These are phyloP conservation scores for Kwoniella shandongensis DNA, from an alignment of 768 basidiomycete species.

Conservation along the genomic window DNA sequence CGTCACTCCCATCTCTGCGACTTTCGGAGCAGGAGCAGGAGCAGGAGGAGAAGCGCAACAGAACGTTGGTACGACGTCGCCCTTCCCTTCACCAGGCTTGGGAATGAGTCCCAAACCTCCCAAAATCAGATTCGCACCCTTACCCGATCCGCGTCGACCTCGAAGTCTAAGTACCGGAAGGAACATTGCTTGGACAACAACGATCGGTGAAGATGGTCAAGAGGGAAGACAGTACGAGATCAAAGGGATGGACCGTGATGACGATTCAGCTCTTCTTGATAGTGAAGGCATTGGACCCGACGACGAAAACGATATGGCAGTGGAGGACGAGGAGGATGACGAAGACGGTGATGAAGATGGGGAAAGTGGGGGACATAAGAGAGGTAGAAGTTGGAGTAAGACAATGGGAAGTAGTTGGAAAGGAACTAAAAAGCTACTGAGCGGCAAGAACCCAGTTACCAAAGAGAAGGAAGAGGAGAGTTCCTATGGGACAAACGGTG, in stretches of 20 bases:
- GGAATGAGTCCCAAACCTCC: constrained; percentile 2
- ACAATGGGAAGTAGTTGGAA: constrained; percentile 44
- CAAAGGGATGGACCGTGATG: constrained; percentile 19
- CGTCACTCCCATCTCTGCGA: constrained; percentile 3
- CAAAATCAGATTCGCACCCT: constrained; percentile 76
- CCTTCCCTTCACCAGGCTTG: constrained; percentile 2
- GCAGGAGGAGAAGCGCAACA: too few relatives aligned
- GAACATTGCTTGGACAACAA: constrained; percentile 39
- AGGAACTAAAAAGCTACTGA: constrained; percentile 52
- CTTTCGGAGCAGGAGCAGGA: background rate
- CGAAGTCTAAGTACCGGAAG: constrained; percentile 42
- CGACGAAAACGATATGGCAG: constrained; percentile 28
- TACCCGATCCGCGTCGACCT: constrained; percentile 71
- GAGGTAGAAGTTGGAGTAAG: constrained; percentile 48
- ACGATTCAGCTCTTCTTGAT: too few relatives aligned
- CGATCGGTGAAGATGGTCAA: constrained; percentile 28
- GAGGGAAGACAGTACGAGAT: constrained; percentile 31
- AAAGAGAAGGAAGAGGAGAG: constrained; percentile 20
- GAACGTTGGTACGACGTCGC: background rate
- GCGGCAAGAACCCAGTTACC: constrained; percentile 24
- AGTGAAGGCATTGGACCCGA: too few relatives aligned
- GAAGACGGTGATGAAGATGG: constrained; percentile 32
- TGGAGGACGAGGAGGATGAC: constrained; percentile 23
- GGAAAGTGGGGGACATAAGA: constrained; percentile 11
- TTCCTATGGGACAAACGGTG: constrained; percentile 22